Evolutionary conservation across 805 yeast genomes (phyloP), one percentile per base, ranked within the genome.

Genomic region (Blastobotrys robertii): DNA sequence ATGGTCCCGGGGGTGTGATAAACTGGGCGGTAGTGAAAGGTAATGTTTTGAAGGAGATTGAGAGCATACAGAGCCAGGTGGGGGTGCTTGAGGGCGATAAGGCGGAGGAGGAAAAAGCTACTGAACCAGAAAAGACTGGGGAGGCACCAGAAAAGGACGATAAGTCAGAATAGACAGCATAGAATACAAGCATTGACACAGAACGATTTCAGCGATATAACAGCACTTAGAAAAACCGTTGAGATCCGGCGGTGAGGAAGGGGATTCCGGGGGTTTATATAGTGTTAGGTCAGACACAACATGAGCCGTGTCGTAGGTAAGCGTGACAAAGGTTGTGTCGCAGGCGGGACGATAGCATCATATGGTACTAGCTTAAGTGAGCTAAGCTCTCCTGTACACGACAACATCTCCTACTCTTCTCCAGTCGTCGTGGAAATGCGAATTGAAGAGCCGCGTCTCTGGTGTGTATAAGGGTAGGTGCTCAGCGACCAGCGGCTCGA

Each of bases 351-450:
- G n/a, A n/a, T n/a, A n/a, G n/a, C n/a, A n/a, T n/a, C n/a, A n/a
- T n/a, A n/a, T n/a, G n/a, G n/a, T n/a, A n/a, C n/a, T n/a, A n/a
- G n/a, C n/a, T n/a, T n/a, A n/a, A n/a, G n/a, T n/a, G n/a, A n/a
- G 14, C 14, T 13, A 19, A 9, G 16, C 5, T 8, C 34, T 14
- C n/a, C 11, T 43, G 51, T 79, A 82, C 2, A 88, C 77, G 3
- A 87, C 66, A 0, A 88, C 69, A 58, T 85, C 90, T 0, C 97
- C 97, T 2, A 59, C 53, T 43, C 97, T 69, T 49, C 97, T 70
- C 37, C 64, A 53, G 57, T 90, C 97, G 84, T 96, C 94, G 60
- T 88, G 97, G 57, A 77, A 75, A 40, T 76, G 72, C 34, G 85
- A 73, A 51, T 90, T 90, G 69, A 85, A 90, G 49, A 84, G 70